Base-by-base conservation (phyloP, 441 rosid species). In the Biscutella laevigata region DNA sequence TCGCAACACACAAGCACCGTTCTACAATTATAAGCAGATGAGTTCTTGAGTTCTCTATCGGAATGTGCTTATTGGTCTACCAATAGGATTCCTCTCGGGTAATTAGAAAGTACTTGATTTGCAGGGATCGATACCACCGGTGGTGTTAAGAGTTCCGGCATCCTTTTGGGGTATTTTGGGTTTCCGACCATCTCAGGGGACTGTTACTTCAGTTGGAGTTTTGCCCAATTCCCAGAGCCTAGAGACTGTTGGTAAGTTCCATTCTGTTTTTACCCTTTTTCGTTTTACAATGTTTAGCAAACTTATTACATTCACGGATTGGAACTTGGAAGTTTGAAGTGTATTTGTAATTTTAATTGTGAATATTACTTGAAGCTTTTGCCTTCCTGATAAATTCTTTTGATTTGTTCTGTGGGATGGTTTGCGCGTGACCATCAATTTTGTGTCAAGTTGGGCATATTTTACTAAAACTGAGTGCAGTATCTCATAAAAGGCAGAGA, bases 71-170 rank as follows among this genome's bases (percentile, higher is more conserved):
- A 5, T 7, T 39, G 17, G 29, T 27, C 11, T 22, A 11, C 20
- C 4, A 14, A 33, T 40, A 11, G 45, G 9, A 32, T 64, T 10
- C 29, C 14, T 45, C 26, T 29, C 16, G 46, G 34, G 34, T 41
- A 3, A n/a, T 46, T 14, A 14, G 3, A 7, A 57, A 5, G 3
- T 45, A 25, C 8, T 37, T 35, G 59, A 53, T 50, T 67, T 72
- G 56, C 68, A 91, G 98, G 94, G 30, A 75, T 81, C n/a, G 98
- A 91, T 74, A 83, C 98, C 22, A 64, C 67, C 44, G 98, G 98
- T 0, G 66, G 89, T 40, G 68, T 80, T 40, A n/a, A 77, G 95
- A 77, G 51, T 80, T 60, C 96, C 96, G 24, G 95, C 96, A 11
- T 78, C 98, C 38, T 88, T 82, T 71, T 88, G 95, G 74, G 96